phyloP scores from a whole-genome alignment of 1,284 basidiomycete species.

The Ustilago shanxiensis region DNA sequence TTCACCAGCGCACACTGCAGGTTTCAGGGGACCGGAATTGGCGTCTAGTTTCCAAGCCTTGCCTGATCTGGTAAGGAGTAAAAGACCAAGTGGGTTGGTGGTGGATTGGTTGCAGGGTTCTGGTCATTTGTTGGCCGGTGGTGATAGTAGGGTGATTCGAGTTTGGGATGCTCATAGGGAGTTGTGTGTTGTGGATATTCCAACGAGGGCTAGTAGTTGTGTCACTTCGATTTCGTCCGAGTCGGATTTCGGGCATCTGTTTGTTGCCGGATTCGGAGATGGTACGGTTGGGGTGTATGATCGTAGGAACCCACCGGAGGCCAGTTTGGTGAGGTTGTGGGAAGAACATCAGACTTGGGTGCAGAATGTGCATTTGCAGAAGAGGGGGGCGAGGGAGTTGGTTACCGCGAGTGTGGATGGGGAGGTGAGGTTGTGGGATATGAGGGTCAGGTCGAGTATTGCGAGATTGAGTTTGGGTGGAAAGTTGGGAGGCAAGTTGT shows the following conservation, averaged over 20 bases:
- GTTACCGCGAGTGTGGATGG: constrained; percentile 94
- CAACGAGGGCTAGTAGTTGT: constrained; percentile 89
- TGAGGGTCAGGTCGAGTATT: constrained; percentile 80
- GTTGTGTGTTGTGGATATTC: constrained; percentile 82
- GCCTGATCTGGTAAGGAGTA: constrained; percentile 79
- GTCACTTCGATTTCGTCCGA: constrained; percentile 88
- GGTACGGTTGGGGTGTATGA: constrained; percentile 92
- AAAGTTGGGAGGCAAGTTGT: constrained; percentile 72
- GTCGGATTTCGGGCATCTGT: constrained; percentile 81
- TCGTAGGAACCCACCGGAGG: constrained; percentile 84
- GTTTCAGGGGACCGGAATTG: constrained; percentile 76
- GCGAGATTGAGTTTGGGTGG: constrained; percentile 76
- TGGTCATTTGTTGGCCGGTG: constrained; percentile 87
- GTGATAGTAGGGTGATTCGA: constrained; percentile 88
- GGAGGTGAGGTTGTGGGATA: constrained; percentile 91
- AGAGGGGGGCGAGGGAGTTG: constrained; percentile 79
- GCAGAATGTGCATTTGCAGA: constrained; percentile 89
- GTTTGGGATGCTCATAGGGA: constrained; percentile 97
- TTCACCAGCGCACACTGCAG: constrained; percentile 34
- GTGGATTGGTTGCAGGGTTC: constrained; percentile 93
- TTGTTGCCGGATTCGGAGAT: constrained; percentile 92
- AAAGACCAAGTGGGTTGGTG: constrained; percentile 84
- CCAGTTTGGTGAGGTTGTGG: constrained; percentile 86
- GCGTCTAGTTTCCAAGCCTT: constrained; percentile 93
- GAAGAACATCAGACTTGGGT: constrained; percentile 87